Evolutionary conservation across 441 rosid species (phyloP).

Genomic region (Croton laevigatus): DNA sequence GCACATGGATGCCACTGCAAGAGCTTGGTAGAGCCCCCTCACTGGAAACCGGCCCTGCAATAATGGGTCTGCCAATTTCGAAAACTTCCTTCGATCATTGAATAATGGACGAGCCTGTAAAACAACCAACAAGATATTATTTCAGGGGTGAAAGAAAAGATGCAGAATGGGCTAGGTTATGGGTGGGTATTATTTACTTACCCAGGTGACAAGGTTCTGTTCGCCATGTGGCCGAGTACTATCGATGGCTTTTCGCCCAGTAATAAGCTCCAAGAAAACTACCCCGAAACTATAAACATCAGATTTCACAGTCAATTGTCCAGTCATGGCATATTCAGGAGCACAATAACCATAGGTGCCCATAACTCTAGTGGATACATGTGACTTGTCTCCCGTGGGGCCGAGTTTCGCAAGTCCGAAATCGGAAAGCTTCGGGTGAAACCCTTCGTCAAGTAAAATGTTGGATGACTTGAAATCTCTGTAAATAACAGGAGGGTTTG

Average conservation of each 20-base stretch:
- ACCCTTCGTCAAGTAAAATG: constrained; percentile 84
- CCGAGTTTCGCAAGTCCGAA: constrained; percentile 98
- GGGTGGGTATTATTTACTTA: constrained; percentile 20
- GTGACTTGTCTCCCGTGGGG: constrained; percentile 94
- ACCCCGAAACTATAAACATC: constrained; percentile 97
- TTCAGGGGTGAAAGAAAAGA: background rate
- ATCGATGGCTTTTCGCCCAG: constrained; percentile 93
- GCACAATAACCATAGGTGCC: constrained; percentile 99
- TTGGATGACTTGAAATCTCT: constrained; percentile 96
- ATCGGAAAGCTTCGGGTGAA: constrained; percentile 92
- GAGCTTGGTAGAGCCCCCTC: constrained; percentile 89
- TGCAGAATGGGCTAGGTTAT: background rate
- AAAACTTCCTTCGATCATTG: constrained; percentile 73
- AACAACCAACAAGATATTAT: constrained; percentile 13
- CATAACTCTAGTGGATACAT: constrained; percentile 97
- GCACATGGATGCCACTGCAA: constrained; percentile 98
- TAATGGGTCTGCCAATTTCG: constrained; percentile 75
- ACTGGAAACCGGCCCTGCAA: constrained; percentile 78
- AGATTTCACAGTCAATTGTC: constrained; percentile 91
- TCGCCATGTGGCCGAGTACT: constrained; percentile 83
- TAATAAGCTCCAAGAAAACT: constrained; percentile 83
- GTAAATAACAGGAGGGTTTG: constrained; percentile 94
- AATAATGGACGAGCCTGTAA: constrained; percentile 78
- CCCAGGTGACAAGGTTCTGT: constrained; percentile 93
- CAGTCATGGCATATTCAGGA: constrained; percentile 99